A percentile compares a stretch with the other conserved stretches of the same genome.
Evolutionary conservation across 441 rosid genomes (phyloP).

Genomic region (Pelargonium australe): DNA sequence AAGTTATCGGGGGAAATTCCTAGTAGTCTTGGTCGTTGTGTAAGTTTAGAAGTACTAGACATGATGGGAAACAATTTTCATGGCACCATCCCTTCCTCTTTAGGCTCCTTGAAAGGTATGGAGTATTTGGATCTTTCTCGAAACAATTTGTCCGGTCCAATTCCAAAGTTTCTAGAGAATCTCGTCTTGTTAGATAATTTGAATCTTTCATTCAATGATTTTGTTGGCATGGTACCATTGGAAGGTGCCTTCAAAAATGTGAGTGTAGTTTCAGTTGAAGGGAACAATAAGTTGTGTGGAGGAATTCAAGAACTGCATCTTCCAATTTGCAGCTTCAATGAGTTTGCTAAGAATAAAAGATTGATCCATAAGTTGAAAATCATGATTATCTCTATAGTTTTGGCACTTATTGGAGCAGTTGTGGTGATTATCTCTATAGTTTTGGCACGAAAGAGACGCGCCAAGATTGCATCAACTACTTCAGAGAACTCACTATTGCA

Average conservation of each 20-base stretch:
- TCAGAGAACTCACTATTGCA: not conserved
- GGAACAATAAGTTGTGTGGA: conserved; percentile 27
- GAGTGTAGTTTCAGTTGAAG: conserved; percentile 16
- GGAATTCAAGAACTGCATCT: conserved; percentile 21
- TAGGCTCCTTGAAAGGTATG: conserved; percentile 20
- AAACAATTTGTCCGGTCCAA: conserved; percentile 21
- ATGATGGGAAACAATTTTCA: conserved; percentile 23
- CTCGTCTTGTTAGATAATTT: conserved; percentile 2
- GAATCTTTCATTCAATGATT: conserved; percentile 25
- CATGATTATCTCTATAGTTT: not conserved
- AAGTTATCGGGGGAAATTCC: conserved; percentile 23
- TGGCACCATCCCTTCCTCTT: conserved; percentile 19
- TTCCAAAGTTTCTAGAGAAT: conserved; percentile 18
- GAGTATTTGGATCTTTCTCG: conserved; percentile 17
- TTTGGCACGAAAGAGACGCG: conserved; percentile 8
- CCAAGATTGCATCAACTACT: not conserved
- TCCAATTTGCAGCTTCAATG: conserved; percentile 14
- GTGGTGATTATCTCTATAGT: not conserved
- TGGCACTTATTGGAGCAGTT: conserved; percentile 1
- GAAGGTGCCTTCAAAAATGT: conserved; percentile 25
- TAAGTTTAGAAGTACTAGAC: conserved; percentile 12
- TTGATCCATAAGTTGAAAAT: not conserved
- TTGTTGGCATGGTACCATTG: conserved; percentile 21
- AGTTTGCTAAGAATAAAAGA: not conserved
- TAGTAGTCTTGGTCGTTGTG: conserved; percentile 15